Base-by-base conservation (phyloP, 140 eudicot genomes). In the Anethum foeniculum region DNA sequence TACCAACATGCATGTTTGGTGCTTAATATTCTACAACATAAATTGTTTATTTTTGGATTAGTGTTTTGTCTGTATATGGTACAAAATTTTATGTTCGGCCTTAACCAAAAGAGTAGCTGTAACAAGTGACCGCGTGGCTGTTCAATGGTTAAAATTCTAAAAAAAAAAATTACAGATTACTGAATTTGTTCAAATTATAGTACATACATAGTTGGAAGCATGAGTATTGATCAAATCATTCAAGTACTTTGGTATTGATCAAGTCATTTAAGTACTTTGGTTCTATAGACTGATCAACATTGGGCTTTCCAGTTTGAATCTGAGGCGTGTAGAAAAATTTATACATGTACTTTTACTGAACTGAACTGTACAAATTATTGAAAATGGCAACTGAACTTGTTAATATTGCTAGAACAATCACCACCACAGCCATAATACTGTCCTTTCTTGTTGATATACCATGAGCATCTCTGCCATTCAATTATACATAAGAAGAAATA, bases 351-450 rank as follows among this genome's bases (percentile, higher is more conserved):
- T 62, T 62, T 11, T 11, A 62, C 28, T 62, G 34, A n/a, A 84
- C 58, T 16, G 85, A 84, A 81, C 75, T 86, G 78, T 82, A 88
- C 82, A 93, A 49, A 83, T 86, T 93, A 39, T 91, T 89, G 76
- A 84, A 89, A 73, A 93, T 91, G 84, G 98, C 95, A 79, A 91
- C 75, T 67, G 84, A 77, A 43, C 98, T 93, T 18, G 98, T 93
- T 58, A 86, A 89, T 14, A 88, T 76, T 1, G 98, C 98, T 46
- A 89, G 77, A 1, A 91, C 47, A 81, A 91, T 85, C 81, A 91
- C 93, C 71, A 85, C 10, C 41, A 88, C 84, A 10, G 98, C 98
- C 87, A 93, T 84, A 13, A 82, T 80, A 73, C 81, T 88, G 58
- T 93, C 98, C 81, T 80, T 83, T 46, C 76, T 80, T 16, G 87